Percentiles rank a stretch among this genome's conserved stretches.
phyloP scores from a whole-genome alignment of 139 green algal genomes.

The Choricystis sp. region DNA sequence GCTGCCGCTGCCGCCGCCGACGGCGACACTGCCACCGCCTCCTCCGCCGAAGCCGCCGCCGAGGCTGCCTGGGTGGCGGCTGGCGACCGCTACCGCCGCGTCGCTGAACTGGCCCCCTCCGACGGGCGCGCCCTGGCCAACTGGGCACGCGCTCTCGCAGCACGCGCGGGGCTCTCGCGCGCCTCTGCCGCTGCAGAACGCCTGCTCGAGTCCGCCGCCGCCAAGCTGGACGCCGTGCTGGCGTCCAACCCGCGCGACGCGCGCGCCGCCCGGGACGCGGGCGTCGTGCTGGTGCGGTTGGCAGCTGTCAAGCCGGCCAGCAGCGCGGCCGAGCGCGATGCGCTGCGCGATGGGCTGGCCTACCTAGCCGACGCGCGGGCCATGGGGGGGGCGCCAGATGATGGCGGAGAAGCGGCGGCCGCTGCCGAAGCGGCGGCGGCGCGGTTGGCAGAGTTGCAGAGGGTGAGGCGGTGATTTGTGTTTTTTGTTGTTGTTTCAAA shows the following conservation, averaged over 20 bases:
- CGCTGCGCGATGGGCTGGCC: constrained; percentile 5
- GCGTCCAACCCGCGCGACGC: constrained; percentile 4
- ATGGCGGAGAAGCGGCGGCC: neutral
- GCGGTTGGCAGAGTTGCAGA: neutral
- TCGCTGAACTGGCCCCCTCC: constrained; percentile 2
- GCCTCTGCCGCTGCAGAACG: neutral
- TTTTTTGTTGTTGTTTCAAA: too few species aligned
- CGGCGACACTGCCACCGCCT: neutral
- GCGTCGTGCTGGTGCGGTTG: neutral
- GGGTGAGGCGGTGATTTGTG: neutral
- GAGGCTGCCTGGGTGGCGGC: neutral
- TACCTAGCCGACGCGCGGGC: neutral
- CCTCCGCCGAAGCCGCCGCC: neutral
- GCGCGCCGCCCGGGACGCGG: neutral
- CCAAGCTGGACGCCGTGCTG: constrained; percentile 9
- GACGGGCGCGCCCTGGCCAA: constrained; percentile 6
- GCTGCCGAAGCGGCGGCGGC: neutral
- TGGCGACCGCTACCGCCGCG: neutral
- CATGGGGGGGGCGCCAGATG: neutral
- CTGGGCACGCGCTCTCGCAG: constrained; percentile 10
- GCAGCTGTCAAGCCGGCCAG: neutral
- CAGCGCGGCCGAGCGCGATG: neutral
- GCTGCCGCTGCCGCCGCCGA: neutral
- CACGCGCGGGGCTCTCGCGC: constrained; percentile 5
- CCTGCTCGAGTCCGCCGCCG: constrained; percentile 9